Base-by-base conservation (phyloP, 2,329 filamentous ascomycete genomes). In the Periconia sp. region DNA sequence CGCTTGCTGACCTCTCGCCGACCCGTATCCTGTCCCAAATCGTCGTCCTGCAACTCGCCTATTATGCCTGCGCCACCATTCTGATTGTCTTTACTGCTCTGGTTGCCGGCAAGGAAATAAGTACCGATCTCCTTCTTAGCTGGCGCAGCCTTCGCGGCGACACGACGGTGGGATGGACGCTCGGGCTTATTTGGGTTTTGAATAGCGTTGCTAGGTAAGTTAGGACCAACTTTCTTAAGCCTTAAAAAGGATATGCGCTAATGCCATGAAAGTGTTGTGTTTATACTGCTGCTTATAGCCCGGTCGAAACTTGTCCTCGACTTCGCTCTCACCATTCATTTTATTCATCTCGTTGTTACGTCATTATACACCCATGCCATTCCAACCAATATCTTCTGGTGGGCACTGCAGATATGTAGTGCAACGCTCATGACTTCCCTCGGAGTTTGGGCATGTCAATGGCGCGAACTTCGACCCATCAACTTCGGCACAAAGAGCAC, bases 241-340 rank as follows among this genome's bases (percentile, higher is more conserved):
- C 34, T 17, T n/a, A n/a, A n/a, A n/a, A n/a, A n/a, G 16, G 10
- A 5, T 15, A 19, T 18, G 12, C 25, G 12, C 56, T 65, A 38
- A 68, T 40, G 9, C 11, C 17, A 3, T 23, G 1, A 46, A 63
- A 97, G 92, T 66, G 84, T 89, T 29, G 83, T 95, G 45, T 88
- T 90, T 29, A 86, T 96, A 44, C 83, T 96, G 36, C 73, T 92
- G 40, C 77, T 97, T 44, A 84, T 99, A 56, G 85, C 87, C 15
- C 89, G 94, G 50, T 94, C 88, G 34, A 97, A 97, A 70, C 87
- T 97, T 48, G 88, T 97, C 36, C 90, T 90, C 56, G 94, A 99
- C 73, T 99, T 97, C 69, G 89, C 90, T 22, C 76, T 96, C 17
- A 96, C 92, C 2, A 81, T 96, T 13, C 90, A 95, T 73, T 81